Conservation (phyloP, 2,329 filamentous ascomycete species). For the Talaromyces amestolkiae region DNA sequence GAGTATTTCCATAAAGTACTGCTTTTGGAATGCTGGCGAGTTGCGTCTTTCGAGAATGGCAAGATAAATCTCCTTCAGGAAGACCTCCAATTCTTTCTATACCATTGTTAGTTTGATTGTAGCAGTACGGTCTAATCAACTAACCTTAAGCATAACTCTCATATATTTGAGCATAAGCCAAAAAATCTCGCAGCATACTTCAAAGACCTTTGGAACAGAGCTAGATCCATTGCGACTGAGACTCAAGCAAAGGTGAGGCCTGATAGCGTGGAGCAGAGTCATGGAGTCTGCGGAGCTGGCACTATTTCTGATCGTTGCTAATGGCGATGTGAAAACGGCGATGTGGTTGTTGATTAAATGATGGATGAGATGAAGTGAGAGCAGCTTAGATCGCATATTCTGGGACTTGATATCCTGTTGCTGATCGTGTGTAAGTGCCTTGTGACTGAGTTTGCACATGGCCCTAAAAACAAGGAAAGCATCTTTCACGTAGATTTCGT, state of each 20-base stretch:
- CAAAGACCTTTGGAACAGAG: conserved; percentile 86
- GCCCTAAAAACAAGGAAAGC: conserved; percentile 96
- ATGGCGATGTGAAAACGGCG: conserved; percentile 81
- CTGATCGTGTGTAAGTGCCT: conserved; percentile 83
- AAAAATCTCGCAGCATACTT: conserved; percentile 95
- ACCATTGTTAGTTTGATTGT: conserved; percentile 20
- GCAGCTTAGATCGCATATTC: conserved; percentile 93
- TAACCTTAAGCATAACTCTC: conserved; percentile 85
- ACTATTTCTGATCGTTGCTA: conserved; percentile 88
- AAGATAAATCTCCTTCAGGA: conserved; percentile 95
- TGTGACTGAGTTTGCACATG: conserved; percentile 96
- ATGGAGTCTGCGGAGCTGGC: conserved; percentile 80
- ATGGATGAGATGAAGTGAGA: conserved; percentile 93
- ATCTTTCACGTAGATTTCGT: conserved; percentile 95
- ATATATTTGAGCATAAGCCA: conserved; percentile 96
- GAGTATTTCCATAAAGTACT: conserved; percentile 83
- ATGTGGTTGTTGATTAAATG: conserved; percentile 94
- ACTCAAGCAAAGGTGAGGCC: conserved; percentile 93
- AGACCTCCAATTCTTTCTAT: conserved; percentile 94
- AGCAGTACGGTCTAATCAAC: conserved; percentile 25
- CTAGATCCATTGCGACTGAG: conserved; percentile 94
- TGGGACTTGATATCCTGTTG: conserved; percentile 89
- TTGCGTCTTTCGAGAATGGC: conserved; percentile 84
- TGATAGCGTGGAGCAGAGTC: conserved; percentile 88
- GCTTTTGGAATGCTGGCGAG: conserved; percentile 84